These are phyloP conservation scores for Tetragonia tetragonoides DNA, from an alignment of 148 eudicot species.

Conservation along the genomic window DNA sequence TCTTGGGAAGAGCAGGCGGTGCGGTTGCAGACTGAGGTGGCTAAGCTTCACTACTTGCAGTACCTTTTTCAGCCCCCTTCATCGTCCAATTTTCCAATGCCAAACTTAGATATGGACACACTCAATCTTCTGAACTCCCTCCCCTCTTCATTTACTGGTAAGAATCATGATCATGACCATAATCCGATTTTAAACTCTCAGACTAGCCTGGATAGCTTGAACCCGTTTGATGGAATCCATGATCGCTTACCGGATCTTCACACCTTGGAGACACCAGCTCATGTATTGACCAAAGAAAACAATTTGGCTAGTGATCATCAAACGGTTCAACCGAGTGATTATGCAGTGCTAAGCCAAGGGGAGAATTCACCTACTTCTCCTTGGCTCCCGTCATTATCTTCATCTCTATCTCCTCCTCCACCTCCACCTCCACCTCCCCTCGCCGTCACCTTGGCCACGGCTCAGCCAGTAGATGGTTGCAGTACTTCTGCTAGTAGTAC, in stretches of 20 bases:
- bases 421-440: constrained; percentile 22
- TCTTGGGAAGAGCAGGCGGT: constrained; percentile 83
- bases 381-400: constrained; percentile 45
- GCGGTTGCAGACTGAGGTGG: constrained; percentile 68
- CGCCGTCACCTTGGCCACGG: constrained; percentile 24
- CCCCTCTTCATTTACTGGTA: constrained; percentile 30
- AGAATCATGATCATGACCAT: constrained; percentile 22
- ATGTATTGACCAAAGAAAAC: constrained; percentile 10
- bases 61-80: constrained; percentile 57
- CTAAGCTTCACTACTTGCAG: constrained; percentile 72
- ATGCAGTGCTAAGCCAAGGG: constrained; percentile 29
- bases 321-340: constrained; percentile 27
- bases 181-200: constrained; percentile 21
- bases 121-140: constrained; percentile 55
- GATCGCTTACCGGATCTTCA: constrained; percentile 63
- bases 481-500: constrained; percentile 20
- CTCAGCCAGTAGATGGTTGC: constrained; percentile 42
- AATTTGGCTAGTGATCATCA: constrained; percentile 20
- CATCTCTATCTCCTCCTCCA: constrained; percentile 38
- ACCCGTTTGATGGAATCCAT: constrained; percentile 28
- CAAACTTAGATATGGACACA: constrained; percentile 44
- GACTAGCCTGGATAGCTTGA: constrained; percentile 13
- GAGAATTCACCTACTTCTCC: constrained; percentile 42
- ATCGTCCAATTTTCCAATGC: constrained; percentile 25
- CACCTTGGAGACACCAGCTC: constrained; percentile 24